Percentiles rank a stretch among this genome's conserved stretches.
Evolutionary conservation across 495 filamentous ascomycete species (phyloP).

Genomic region (Aspergillus homomorphus): DNA sequence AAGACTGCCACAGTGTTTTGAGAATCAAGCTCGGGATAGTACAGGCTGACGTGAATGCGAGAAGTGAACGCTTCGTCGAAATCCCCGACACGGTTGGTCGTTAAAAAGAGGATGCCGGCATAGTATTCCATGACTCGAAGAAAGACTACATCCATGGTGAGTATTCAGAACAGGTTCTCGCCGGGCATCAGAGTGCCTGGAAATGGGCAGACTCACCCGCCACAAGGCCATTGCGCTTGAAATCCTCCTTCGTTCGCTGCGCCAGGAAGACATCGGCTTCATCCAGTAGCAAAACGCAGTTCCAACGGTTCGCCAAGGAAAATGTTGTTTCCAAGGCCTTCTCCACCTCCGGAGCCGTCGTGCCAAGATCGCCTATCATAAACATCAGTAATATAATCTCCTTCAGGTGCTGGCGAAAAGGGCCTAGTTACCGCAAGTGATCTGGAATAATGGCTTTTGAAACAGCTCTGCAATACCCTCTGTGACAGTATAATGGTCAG

Average conservation of each 20-base stretch:
- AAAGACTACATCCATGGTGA: conserved; percentile 33
- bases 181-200: neutral
- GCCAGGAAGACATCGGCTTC: conserved; percentile 54
- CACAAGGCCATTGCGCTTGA: conserved; percentile 39
- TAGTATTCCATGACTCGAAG: conserved; percentile 55
- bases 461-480: conserved; percentile 32
- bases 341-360: conserved; percentile 37
- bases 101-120: conserved; percentile 52
- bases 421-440: conserved; percentile 23
- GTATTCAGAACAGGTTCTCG: neutral
- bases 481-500: neutral
- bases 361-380: conserved; percentile 24
- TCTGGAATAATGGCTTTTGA: conserved; percentile 29
- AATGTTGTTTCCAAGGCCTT: conserved; percentile 38
- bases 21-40: conserved; percentile 11
- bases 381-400: neutral
- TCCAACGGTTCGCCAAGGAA: conserved; percentile 43
- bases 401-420: neutral
- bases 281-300: conserved; percentile 49
- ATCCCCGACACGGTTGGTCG: conserved; percentile 49
- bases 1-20: neutral
- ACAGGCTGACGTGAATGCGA: conserved; percentile 44
- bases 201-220: conserved; percentile 12
- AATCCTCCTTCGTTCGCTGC: conserved; percentile 31
- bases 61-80: conserved; percentile 53